phyloP scores from a whole-genome alignment of 768 basidiomycete genomes.

The Leccinum sublutescens region DNA sequence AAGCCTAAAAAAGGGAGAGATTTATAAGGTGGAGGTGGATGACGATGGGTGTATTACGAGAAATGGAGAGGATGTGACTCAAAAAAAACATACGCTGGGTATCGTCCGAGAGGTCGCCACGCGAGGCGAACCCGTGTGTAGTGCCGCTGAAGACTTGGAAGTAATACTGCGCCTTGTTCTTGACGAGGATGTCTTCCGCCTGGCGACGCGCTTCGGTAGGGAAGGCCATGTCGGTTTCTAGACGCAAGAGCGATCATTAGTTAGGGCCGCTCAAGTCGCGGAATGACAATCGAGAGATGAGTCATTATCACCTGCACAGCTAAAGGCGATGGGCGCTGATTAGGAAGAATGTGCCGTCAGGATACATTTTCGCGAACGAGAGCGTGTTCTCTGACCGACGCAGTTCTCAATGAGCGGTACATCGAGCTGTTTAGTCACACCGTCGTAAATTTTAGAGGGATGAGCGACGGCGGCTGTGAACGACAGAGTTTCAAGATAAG shows the following conservation, averaged over 20 bases:
- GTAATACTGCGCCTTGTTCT: conserved; percentile 50
- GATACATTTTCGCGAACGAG: neutral
- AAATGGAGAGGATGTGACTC: neutral
- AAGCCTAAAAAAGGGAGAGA: conserved; percentile 39
- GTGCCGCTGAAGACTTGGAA: conserved; percentile 55
- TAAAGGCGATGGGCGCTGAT: conserved; percentile 52
- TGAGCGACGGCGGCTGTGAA: conserved; percentile 53
- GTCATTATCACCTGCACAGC: conserved; percentile 48
- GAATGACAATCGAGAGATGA: neutral
- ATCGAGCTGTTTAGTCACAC: conserved; percentile 32
- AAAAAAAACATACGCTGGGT: conserved; percentile 17
- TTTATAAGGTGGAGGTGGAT: neutral
- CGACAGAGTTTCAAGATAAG: neutral
- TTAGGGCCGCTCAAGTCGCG: neutral
- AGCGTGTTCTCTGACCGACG: conserved; percentile 38
- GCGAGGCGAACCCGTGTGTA: conserved; percentile 37
- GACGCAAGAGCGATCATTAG: neutral
- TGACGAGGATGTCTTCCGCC: conserved; percentile 55
- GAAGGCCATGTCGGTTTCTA: conserved; percentile 59
- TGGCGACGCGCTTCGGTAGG: conserved; percentile 48
- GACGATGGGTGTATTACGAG: neutral
- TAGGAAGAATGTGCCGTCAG: neutral
- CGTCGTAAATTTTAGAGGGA: conserved; percentile 35
- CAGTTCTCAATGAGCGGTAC: conserved; percentile 47
- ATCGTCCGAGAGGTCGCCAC: conserved; percentile 30